These are phyloP conservation scores for Nicotiana benthamiana DNA, from an alignment of 257 asterid genomes.

Conservation along the genomic window DNA sequence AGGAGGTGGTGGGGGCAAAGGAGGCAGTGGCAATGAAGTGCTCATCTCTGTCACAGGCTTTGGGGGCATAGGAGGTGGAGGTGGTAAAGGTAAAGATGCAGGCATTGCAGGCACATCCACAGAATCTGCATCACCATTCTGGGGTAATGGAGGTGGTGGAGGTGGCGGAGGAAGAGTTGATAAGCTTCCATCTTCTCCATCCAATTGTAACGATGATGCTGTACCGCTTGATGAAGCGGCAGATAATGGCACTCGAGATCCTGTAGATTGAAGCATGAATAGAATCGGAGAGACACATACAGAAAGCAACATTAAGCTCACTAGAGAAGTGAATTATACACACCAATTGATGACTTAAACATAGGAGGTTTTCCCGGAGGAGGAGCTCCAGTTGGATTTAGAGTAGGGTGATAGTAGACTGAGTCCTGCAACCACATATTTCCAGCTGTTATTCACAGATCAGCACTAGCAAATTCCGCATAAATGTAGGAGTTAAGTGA, in stretches of 20 bases:
- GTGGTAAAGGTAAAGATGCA: conserved; percentile 68
- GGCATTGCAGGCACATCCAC: conserved; percentile 43
- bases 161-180: conserved; percentile 52
- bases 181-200: conserved; percentile 48
- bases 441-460: conserved; percentile 15
- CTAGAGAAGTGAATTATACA: neutral
- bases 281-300: neutral
- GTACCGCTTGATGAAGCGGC: conserved; percentile 62
- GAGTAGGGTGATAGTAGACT: conserved; percentile 91
- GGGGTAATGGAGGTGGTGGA: conserved; percentile 72
- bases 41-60: conserved; percentile 44
- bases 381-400: conserved; percentile 99
- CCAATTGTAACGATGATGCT: conserved; percentile 61
- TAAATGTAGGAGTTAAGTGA: conserved; percentile 11
- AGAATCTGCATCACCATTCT: conserved; percentile 41
- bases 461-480: conserved; percentile 8
- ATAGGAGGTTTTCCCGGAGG: conserved; percentile 99
- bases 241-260: conserved; percentile 79
- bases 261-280: conserved; percentile 30
- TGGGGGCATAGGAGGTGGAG: conserved; percentile 91
- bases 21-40: conserved; percentile 44
- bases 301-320: neutral
- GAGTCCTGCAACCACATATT: conserved; percentile 66
- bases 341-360: conserved; percentile 93
- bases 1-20: conserved; percentile 64